Base-by-base conservation (phyloP, 352 stramenopile genomes). In the Lagenidium sp. region DNA sequence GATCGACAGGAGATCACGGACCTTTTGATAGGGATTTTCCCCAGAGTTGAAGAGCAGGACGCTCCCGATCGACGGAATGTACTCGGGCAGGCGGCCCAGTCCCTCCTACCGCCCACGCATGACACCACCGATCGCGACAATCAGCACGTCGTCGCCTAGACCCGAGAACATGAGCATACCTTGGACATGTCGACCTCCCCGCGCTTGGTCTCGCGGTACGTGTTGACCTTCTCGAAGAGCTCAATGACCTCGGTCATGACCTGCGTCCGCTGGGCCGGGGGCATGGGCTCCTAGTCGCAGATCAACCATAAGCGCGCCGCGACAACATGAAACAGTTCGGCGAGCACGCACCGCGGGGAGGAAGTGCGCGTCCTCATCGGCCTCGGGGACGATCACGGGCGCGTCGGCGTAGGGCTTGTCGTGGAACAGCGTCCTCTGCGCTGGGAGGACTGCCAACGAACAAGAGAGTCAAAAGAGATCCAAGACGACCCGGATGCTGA, bases 1-100 rank as follows among this genome's bases (percentile, higher is more conserved):
- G n/a, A n/a, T n/a, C n/a, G n/a, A n/a, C n/a, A n/a, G n/a, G n/a
- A n/a, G 28, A 32, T 15, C 10, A 31, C 40, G 24, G 41, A 90
- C 81, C 64, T 88, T 86, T 49, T 94, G 78, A 52, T 94, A 94
- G 32, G 81, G 81, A 37, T 90, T 94, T 59, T 94, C 74, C 18
- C 75, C 76, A 8, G 81, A 94, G 46, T 94, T 94, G 53, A 94
- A 94, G 15, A 94, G 63, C 57, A 94, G 39, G 15, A 94, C 71
- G 41, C 74, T 87, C 18, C 78, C 81, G 8, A 94, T 63, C 0
- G 81, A 89, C 22, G 77, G 72, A 15, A 94, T 85, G 42, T 88
- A 81, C 53, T 91, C 81, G 3, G 81, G 81, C 30, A 94, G 48
- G 11, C 69, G 61, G 1, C 81, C 81, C 18, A 94, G 61, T 19